Base-by-base conservation (phyloP, 305 asterid genomes). In the Fraxinus baroniana region DNA sequence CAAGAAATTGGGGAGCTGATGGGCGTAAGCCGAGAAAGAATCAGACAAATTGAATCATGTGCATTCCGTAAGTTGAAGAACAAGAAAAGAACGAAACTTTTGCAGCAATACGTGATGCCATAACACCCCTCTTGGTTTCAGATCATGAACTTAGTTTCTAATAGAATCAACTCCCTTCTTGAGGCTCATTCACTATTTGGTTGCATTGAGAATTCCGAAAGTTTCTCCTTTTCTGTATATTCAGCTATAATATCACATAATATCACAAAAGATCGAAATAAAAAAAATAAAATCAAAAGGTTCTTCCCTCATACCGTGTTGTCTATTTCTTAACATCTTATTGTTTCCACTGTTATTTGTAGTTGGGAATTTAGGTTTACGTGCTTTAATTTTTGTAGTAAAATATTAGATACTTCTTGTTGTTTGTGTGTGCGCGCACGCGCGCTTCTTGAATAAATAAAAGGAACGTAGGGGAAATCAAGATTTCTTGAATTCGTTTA, bases 1-100 rank as follows among this genome's bases (percentile, higher is more conserved):
- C 98, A 93, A 86, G 99, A 95, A 85, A 95, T 95, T 4, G 99
- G 99, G 84, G 98, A 94, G 87, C 82, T 90, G 24, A 91, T 94
- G 97, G 91, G 94, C 8, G 99, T 95, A 73, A 94, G 98, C 91
- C 87, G 97, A 83, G 99, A 95, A 85, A 94, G 98, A 88, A 87
- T 95, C 75, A 82, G 98, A 73, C 99, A 95, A 86, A 91, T 95
- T 62, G 99, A 94, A 87, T 85, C 97, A 0, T 83, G 92, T 44
- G 98, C 96, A 6, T 93, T 95, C 41, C 94, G 97, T 17, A 95
- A 95, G 92, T 82, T 95, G 91, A 94, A 93, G 94, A 93, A 89
- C 93, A 95, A 95, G 89, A 90, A 91, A 90, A 87, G 97, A 85
- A 92, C 92, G 10, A 92, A 90, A 86, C 89, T 86, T 83, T 87